These are phyloP conservation scores for Coemansia sp. DNA, from an alignment of 192 early-diverging fungal genomes.

Conservation along the genomic window DNA sequence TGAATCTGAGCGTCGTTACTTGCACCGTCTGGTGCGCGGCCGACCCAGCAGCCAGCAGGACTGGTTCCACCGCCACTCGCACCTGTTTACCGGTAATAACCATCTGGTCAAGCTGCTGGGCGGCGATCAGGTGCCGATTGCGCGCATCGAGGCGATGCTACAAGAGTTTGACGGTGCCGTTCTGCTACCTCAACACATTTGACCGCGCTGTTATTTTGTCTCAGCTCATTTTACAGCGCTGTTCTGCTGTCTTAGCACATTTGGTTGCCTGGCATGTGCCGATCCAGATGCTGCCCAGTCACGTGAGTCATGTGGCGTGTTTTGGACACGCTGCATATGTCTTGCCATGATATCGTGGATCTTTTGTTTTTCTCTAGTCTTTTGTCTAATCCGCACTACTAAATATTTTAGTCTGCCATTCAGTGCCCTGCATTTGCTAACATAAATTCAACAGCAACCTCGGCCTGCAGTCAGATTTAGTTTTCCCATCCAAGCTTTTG, in stretches of 20 bases:
- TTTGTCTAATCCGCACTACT: not conserved
- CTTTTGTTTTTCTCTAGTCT: not conserved
- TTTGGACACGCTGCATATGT: not conserved
- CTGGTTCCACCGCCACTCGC: slow-evolving; percentile 48
- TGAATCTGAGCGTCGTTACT: slow-evolving; percentile 36
- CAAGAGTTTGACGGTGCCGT: slow-evolving; percentile 27
- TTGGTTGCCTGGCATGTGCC: slow-evolving; percentile 2
- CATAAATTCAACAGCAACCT: not conserved
- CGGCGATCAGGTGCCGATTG: slow-evolving; percentile 26
- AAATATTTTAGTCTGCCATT: not conserved
- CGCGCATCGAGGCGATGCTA: slow-evolving; percentile 28
- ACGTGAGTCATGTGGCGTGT: slow-evolving; percentile 11
- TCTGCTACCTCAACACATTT: no score
- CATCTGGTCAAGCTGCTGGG: slow-evolving; percentile 46
- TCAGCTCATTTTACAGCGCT: not conserved
- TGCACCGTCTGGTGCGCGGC: slow-evolving; percentile 23
- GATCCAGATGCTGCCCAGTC: not conserved
- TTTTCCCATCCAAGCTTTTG: not conserved
- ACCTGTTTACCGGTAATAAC: slow-evolving; percentile 43
- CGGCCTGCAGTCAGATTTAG: not conserved
- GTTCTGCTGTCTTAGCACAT: slow-evolving; percentile 39
- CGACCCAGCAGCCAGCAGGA: slow-evolving; percentile 32
- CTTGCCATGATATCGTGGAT: not conserved
- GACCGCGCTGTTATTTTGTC: no score
- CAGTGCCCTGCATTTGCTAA: not conserved